A percentile compares a stretch with the other conserved stretches of the same genome.
These are phyloP conservation scores for Boletus bicolor DNA, from an alignment of 768 basidiomycete genomes.

Conservation along the genomic window DNA sequence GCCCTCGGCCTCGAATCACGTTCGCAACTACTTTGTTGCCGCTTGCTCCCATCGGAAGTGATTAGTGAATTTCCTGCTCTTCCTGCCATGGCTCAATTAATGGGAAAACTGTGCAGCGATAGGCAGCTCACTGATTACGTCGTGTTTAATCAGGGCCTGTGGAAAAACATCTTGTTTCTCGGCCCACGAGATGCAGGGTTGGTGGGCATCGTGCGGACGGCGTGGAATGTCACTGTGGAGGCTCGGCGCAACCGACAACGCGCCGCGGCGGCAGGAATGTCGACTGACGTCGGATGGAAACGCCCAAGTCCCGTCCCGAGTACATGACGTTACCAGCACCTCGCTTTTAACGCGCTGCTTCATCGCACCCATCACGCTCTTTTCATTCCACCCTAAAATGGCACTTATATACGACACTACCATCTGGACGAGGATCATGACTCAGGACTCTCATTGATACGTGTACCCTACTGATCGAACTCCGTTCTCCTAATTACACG, in stretches of 20 bases:
- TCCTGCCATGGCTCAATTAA: slow-evolving; percentile 51
- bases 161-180: slow-evolving; percentile 60
- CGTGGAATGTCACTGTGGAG: slow-evolving; percentile 76
- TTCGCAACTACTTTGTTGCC: slow-evolving; percentile 44
- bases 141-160: slow-evolving; percentile 55
- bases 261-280: slow-evolving; percentile 2
- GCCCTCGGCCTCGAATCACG: slow-evolving; percentile 52
- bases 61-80: slow-evolving; percentile 61
- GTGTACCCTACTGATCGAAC: slow-evolving; percentile 12
- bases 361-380: slow-evolving; percentile 16
- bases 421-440: slow-evolving; percentile 32
- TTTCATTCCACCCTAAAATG: slow-evolving; percentile 22
- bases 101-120: slow-evolving; percentile 41
- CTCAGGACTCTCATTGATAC: slow-evolving; percentile 2
- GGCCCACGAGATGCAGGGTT: slow-evolving; percentile 45
- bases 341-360: slow-evolving; percentile 8
- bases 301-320: slow-evolving; percentile 10
- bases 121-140: slow-evolving; percentile 31
- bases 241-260: slow-evolving; percentile 39
- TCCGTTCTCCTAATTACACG: slow-evolving; percentile 23
- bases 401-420: slow-evolving; percentile 26
- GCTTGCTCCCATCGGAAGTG: slow-evolving; percentile 49
- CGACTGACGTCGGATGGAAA: slow-evolving; percentile 13
- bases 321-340: slow-evolving; percentile 18
- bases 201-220: slow-evolving; percentile 49